Evolutionary conservation across 2,329 filamentous ascomycete genomes (phyloP).

Genomic region (Thermothelomyces thermophilus): DNA sequence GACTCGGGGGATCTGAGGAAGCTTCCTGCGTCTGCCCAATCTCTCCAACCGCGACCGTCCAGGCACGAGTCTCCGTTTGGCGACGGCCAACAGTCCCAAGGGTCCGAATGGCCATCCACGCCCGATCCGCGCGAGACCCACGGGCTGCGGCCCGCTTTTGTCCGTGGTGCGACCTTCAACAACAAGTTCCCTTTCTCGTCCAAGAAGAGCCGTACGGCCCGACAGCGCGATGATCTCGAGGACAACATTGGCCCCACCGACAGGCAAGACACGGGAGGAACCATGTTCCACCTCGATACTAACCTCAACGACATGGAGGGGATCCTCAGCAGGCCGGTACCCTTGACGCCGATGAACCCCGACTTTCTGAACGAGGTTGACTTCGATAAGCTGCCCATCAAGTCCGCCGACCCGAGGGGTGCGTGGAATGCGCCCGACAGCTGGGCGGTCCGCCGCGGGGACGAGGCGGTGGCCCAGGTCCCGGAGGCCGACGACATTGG

Average conservation of each 20-base stretch:
- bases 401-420: slow-evolving; percentile 33
- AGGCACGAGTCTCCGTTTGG: slow-evolving; percentile 40
- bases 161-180: slow-evolving; percentile 48
- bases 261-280: slow-evolving; percentile 44
- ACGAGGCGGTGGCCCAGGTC: slow-evolving; percentile 52
- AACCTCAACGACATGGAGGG: slow-evolving; percentile 88
- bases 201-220: slow-evolving; percentile 46
- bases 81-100: slow-evolving; percentile 25
- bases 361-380: slow-evolving; percentile 42
- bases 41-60: slow-evolving; percentile 45
- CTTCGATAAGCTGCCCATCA: slow-evolving; percentile 31
- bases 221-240: slow-evolving; percentile 46
- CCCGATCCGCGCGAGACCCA: slow-evolving; percentile 29
- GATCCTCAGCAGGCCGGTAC: slow-evolving; percentile 66
- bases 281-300: slow-evolving; percentile 74
- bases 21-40: slow-evolving; percentile 47
- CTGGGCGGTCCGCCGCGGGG: slow-evolving; percentile 80
- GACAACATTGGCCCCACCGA: slow-evolving; percentile 57
- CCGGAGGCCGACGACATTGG: slow-evolving; percentile 63
- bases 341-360: slow-evolving; percentile 64
- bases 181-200: slow-evolving; percentile 55
- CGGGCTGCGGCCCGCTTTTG: slow-evolving; percentile 14
- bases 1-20: slow-evolving; percentile 38
- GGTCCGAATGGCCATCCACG: slow-evolving; percentile 24
- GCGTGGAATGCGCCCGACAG: slow-evolving; percentile 93